Evolutionary conservation across 257 asterid genomes (phyloP).

Genomic region (Jacaranda copaia): DNA sequence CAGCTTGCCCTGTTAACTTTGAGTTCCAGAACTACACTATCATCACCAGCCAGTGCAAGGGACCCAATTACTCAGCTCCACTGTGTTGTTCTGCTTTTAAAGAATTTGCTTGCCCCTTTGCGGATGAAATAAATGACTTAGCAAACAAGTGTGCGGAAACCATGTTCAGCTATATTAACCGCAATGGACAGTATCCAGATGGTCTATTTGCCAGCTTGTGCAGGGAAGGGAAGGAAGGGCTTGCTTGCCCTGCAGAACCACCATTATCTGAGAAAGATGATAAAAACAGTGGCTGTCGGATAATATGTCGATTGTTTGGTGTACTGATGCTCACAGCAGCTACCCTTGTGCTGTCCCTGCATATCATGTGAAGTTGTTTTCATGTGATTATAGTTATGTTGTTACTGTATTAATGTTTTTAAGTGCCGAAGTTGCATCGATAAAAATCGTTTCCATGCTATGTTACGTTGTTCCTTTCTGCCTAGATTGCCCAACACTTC

Average conservation of each 20-base stretch:
- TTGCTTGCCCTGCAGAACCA: constrained; percentile 48
- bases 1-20: constrained; percentile 55
- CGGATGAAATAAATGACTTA: constrained; percentile 40
- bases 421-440: not conserved
- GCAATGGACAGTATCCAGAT: constrained; percentile 45
- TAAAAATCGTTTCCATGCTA: not conserved
- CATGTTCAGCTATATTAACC: constrained; percentile 46
- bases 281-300: constrained; percentile 15
- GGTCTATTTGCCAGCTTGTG: constrained; percentile 52
- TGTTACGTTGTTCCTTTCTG: no score
- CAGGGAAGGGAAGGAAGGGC: constrained; percentile 46
- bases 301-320: not conserved
- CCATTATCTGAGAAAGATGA: constrained; percentile 20
- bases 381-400: not conserved
- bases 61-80: constrained; percentile 39
- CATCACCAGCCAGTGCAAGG: constrained; percentile 56
- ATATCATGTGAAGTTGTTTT: not conserved
- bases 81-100: constrained; percentile 48
- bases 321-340: constrained; percentile 2
- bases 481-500: no score
- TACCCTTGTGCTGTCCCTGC: constrained; percentile 17
- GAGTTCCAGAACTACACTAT: constrained; percentile 52
- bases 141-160: constrained; percentile 33
- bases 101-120: constrained; percentile 51
- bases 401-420: not conserved